Conservation (phyloP, 108 stramenopile genomes). For the Stephanodiscus triporus region DNA sequence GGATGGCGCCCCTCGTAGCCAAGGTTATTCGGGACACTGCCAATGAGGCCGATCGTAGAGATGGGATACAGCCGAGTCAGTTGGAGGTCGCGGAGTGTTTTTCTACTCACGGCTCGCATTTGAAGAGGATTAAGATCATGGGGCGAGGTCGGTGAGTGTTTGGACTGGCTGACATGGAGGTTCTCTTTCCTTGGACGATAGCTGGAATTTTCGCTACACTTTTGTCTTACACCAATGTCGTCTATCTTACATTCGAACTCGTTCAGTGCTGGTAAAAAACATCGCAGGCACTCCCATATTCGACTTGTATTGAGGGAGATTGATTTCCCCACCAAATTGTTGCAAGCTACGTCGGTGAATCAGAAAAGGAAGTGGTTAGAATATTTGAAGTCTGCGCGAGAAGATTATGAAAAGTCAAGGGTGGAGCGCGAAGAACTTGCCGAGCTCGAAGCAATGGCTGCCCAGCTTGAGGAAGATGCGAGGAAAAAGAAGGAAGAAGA, state of each 20-base stretch:
- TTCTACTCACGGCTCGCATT: conserved; percentile 70
- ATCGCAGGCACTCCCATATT: conserved; percentile 70
- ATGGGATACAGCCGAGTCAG: conserved; percentile 74
- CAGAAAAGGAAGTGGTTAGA: conserved; percentile 75
- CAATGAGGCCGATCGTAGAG: conserved; percentile 70
- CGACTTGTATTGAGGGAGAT: conserved; percentile 81
- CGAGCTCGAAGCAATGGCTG: conserved; percentile 55
- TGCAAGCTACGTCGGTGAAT: conserved; percentile 60
- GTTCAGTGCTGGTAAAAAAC: conserved; percentile 63
- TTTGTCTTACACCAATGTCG: conserved; percentile 1
- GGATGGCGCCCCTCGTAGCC: conserved; percentile 66
- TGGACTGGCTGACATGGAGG: not conserved
- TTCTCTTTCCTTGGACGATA: too few species aligned
- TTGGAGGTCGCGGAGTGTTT: conserved; percentile 89
- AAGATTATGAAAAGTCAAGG: conserved; percentile 61
- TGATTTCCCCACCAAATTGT: conserved; percentile 78
- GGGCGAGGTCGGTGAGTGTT: conserved; percentile 74
- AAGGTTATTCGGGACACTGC: conserved; percentile 74
- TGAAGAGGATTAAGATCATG: conserved; percentile 79
- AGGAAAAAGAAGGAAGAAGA: conserved; percentile 43
- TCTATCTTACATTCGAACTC: conserved; percentile 13
- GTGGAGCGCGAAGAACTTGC: conserved; percentile 75
- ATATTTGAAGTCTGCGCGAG: conserved; percentile 60
- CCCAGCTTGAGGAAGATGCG: conserved; percentile 30
- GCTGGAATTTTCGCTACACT: not conserved